Base-by-base conservation (phyloP, 257 asterid species). In the Solanum sitiens region DNA sequence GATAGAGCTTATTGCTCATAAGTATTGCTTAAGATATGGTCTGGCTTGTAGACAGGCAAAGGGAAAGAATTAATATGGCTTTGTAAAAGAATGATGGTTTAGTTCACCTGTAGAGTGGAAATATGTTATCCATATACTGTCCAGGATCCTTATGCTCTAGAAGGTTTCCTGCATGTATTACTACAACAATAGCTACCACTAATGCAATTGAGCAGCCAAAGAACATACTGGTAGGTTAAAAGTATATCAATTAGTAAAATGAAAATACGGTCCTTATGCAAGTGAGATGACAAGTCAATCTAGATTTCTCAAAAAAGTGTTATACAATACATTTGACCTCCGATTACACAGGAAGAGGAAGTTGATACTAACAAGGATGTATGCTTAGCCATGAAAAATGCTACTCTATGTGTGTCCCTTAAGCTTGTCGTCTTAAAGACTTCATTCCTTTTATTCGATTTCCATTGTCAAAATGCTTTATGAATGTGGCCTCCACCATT, bases 391-490 rank as follows among this genome's bases (percentile, higher is more conserved):
- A 93, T 88, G 89, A 94, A 93, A 90, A 93, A 96, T 14, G 98
- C 93, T 20, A 92, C 91, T 47, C 94, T 82, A 75, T 96, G 99
- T 90, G 83, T 94, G 92, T 95, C 97, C 88, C 83, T 93, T 94
- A 94, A 35, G 87, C 90, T 65, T 89, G 91, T 33, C 96, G 96
- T 91, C 90, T 93, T 90, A 95, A 88, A 53, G 88, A 83, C 70
- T 88, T 92, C 92, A 94, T 96, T 74, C 97, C 99, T 84, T 92
- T 91, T 33, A 94, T 88, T 50, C 89, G 93, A 86, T 96, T 96
- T 67, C 99, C 99, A 84, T 96, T 94, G 10, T 95, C 63, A 71
- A 96, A 96, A 90, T 95, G 95, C 91, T 96, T 96, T 67, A 95
- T 86, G 90, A 93, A 93, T 8, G 98, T 88, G 71, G 92, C 88